Evolutionary conservation across 2,329 filamentous ascomycete genomes (phyloP).

Genomic region (Juglanconis sp.): DNA sequence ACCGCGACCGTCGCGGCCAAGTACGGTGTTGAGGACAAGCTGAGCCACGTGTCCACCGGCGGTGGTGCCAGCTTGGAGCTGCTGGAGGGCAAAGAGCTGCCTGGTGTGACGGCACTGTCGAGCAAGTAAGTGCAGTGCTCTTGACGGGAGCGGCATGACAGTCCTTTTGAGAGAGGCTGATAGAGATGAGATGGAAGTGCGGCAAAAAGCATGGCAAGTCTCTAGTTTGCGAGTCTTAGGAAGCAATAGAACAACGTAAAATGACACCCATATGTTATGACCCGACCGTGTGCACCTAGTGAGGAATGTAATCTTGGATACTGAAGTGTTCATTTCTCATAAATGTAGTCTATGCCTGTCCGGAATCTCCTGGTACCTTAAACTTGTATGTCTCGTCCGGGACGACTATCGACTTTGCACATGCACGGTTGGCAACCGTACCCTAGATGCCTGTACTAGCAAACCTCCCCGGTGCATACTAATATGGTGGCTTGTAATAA

Average conservation of each 20-base stretch:
- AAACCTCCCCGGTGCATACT: too few species aligned
- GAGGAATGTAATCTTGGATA: background rate
- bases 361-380: background rate
- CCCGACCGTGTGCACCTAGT: background rate
- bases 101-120: constrained; percentile 89
- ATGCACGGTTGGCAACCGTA: too few species aligned
- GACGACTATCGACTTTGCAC: background rate
- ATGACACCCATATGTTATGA: background rate
- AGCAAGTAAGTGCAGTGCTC: constrained; percentile 52
- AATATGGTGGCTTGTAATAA: too few species aligned
- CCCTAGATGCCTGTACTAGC: too few species aligned
- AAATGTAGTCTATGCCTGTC: constrained; percentile 4
- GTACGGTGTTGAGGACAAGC: constrained; percentile 92
- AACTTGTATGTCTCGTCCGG: background rate
- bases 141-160: background rate
- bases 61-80: constrained; percentile 94
- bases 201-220: constrained; percentile 30
- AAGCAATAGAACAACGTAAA: constrained; percentile 12
- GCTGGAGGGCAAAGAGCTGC: constrained; percentile 95
- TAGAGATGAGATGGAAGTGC: constrained; percentile 27
- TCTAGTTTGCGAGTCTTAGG: constrained; percentile 26
- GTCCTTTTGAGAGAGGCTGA: background rate
- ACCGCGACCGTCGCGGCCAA: constrained; percentile 97
- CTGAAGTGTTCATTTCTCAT: constrained; percentile 1
- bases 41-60: constrained; percentile 96